These are phyloP conservation scores for Gilbertella persicaria DNA, from an alignment of 371 early-diverging fungal species.

Conservation along the genomic window DNA sequence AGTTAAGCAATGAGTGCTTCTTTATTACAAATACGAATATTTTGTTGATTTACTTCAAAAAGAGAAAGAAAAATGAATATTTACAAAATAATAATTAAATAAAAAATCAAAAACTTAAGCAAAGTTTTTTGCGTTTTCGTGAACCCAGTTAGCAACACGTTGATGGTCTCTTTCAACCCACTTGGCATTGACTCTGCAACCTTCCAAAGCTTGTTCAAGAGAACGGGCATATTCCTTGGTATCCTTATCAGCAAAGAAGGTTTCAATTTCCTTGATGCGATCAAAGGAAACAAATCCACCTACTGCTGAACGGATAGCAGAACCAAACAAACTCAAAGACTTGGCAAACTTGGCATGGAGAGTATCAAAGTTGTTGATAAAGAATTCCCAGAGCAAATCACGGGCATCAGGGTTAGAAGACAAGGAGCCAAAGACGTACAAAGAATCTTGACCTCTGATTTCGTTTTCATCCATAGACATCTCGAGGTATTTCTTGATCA, in stretches of 20 bases:
- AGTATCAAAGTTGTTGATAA: constrained; percentile 70
- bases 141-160: constrained; percentile 73
- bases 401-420: constrained; percentile 65
- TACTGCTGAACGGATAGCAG: constrained; percentile 68
- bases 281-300: constrained; percentile 69
- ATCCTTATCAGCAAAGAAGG: constrained; percentile 76
- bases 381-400: constrained; percentile 77
- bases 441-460: constrained; percentile 85
- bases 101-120: constrained; percentile 8
- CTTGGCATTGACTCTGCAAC: constrained; percentile 71
- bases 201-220: constrained; percentile 86
- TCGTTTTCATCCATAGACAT: constrained; percentile 69
- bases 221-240: constrained; percentile 73
- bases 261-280: constrained; percentile 67
- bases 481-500: constrained; percentile 62
- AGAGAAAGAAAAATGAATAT: not conserved
- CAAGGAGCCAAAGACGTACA: constrained; percentile 60
- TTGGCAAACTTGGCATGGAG: constrained; percentile 71
- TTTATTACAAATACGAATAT: not conserved
- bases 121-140: constrained; percentile 26
- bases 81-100: not conserved
- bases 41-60: not conserved
- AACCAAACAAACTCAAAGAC: constrained; percentile 75
- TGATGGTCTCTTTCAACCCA: constrained; percentile 81
- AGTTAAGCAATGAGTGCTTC: not conserved